Percentiles rank a stretch among this genome's conserved stretches.
Evolutionary conservation across 2,329 filamentous ascomycete genomes (phyloP).

Genomic region (Fusarium annulatum): DNA sequence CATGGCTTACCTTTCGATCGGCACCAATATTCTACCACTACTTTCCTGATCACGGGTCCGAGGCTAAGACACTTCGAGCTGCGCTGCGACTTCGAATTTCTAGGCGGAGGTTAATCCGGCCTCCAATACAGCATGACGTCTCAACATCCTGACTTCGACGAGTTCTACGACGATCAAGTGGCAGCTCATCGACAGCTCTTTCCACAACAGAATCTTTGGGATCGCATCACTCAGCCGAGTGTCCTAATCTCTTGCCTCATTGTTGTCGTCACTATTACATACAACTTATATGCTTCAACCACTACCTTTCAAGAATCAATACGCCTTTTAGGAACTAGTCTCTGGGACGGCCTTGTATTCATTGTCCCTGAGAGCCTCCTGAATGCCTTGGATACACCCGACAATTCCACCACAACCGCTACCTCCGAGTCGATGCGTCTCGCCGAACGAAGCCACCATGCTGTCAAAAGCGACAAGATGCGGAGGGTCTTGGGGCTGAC

Average conservation of each 20-base stretch:
- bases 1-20: conserved; percentile 42
- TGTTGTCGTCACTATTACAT: conserved; percentile 48
- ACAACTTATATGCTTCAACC: conserved; percentile 51
- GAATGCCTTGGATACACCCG: conserved; percentile 66
- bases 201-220: conserved; percentile 44
- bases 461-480: conserved; percentile 73
- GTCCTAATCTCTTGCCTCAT: conserved; percentile 51
- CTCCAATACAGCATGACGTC: conserved; percentile 48
- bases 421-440: conserved; percentile 53
- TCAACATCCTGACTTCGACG: conserved; percentile 47
- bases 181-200: conserved; percentile 48
- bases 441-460: conserved; percentile 57
- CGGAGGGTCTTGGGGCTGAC: conserved; percentile 71
- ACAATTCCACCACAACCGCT: conserved; percentile 59
- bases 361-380: conserved; percentile 67
- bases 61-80: conserved; percentile 37
- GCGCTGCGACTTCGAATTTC: conserved; percentile 25
- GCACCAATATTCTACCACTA: conserved; percentile 35
- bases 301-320: conserved; percentile 45
- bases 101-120: conserved; percentile 5
- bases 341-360: conserved; percentile 71
- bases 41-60: conserved; percentile 44
- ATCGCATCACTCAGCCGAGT: conserved; percentile 50
- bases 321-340: conserved; percentile 52
- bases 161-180: conserved; percentile 52